Evolutionary conservation across 23 red algal genomes (phyloP).

Genomic region (Gracilariopsis chorda): DNA sequence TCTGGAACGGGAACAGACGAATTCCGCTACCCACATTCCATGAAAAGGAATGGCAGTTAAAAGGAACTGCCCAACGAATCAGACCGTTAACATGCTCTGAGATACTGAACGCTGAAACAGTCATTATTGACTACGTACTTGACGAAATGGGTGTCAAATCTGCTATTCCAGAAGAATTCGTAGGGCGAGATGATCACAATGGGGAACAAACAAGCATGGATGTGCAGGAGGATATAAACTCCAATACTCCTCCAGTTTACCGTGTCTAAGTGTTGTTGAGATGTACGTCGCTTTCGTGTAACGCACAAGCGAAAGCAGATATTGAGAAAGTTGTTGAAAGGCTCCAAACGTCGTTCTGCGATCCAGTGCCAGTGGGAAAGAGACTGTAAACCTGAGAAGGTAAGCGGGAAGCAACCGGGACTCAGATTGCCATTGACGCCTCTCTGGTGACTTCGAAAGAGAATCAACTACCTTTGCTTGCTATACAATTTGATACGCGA

Average conservation of each 20-base stretch:
- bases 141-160: neutral
- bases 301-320: neutral
- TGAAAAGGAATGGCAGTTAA: no score
- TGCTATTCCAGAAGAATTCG: neutral
- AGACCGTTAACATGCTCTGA: neutral
- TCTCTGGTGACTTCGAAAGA: neutral
- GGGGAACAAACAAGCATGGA: no score
- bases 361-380: neutral
- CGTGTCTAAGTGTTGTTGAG: neutral
- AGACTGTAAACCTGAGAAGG: neutral
- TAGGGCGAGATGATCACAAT: no score
- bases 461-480: neutral
- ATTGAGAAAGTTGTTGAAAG: neutral
- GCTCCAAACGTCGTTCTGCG: neutral
- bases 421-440: conserved; percentile 12
- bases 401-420: neutral
- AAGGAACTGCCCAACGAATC: neutral
- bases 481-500: conserved; percentile 7
- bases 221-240: neutral
- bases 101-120: neutral
- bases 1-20: neutral
- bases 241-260: neutral
- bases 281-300: neutral
- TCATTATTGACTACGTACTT: conserved; percentile 7
- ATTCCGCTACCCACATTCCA: no score